Evolutionary conservation across 192 early-diverging fungal genomes (phyloP).

Genomic region (Allomyces javanicus): DNA sequence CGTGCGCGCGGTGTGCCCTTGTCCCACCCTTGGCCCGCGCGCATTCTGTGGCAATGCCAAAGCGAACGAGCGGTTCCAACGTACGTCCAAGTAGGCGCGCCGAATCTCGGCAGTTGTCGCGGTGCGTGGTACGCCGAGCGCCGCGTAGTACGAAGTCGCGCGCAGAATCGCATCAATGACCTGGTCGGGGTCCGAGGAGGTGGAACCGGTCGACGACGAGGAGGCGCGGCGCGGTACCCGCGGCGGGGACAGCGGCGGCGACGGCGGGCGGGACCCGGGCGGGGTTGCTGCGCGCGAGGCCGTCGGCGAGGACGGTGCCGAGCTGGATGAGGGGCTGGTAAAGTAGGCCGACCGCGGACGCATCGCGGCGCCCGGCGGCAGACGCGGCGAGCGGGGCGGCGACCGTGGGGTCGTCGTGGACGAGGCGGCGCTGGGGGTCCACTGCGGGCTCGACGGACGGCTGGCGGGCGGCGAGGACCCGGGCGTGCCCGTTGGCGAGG

Average conservation of each 20-base stretch:
- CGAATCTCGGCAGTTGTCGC: not conserved
- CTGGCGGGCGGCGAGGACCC: too few species aligned
- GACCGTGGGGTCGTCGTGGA: too few species aligned
- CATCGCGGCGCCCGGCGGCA: too few species aligned
- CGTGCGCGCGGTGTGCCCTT: too few species aligned
- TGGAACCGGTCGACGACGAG: not conserved
- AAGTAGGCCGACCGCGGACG: not conserved
- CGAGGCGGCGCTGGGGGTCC: too few species aligned
- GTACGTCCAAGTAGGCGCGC: not conserved
- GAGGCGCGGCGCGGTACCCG: not conserved
- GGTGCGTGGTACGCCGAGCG: not conserved
- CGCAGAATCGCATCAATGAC: not conserved
- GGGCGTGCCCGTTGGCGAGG: too few species aligned
- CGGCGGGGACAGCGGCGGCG: not conserved
- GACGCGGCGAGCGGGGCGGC: too few species aligned
- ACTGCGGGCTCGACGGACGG: too few species aligned
- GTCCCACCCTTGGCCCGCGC: too few species aligned
- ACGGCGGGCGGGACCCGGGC: not conserved
- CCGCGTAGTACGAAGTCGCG: not conserved
- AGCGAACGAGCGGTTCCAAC: not conserved
- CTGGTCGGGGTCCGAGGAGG: not conserved
- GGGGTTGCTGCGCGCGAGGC: not conserved
- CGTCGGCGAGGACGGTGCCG: not conserved
- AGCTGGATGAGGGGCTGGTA: not conserved
- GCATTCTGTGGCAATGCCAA: too few species aligned